Evolutionary conservation across 345 rosid genomes (phyloP).

Genomic region (Citropsis articulata): DNA sequence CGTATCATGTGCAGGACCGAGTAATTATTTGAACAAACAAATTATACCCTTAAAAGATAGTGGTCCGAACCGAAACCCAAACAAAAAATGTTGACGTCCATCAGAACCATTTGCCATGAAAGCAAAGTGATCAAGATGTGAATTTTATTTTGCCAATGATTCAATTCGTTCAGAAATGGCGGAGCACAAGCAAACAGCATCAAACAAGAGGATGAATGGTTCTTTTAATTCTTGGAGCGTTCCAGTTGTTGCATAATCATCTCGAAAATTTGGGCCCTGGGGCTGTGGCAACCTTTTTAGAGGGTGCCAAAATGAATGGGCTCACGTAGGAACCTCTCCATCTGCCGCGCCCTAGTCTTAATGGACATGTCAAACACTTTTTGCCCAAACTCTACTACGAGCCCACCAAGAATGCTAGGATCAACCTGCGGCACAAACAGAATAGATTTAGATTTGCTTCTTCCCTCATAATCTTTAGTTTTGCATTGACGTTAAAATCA

Average conservation of each 20-base stretch:
- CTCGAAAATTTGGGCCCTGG: not conserved
- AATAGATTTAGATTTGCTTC: not conserved
- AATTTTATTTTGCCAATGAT: conserved; percentile 31
- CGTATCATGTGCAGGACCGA: not conserved
- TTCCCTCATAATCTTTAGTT: not conserved
- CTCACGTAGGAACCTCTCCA: conserved; percentile 91
- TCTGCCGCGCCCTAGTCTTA: conserved; percentile 77
- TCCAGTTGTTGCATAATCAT: conserved; percentile 8
- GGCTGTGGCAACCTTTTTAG: conserved; percentile 21
- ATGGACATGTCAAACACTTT: conserved; percentile 98
- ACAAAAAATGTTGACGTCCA: not conserved
- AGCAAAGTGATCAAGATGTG: conserved; percentile 7
- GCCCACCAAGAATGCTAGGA: conserved; percentile 88
- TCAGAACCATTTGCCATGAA: too few relatives aligned
- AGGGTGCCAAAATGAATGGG: conserved; percentile 46
- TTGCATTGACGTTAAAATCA: not conserved
- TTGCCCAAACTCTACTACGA: conserved; percentile 74
- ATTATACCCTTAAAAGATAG: not conserved
- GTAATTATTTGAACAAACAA: conserved; percentile 11
- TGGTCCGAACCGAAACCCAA: conserved; percentile 1
- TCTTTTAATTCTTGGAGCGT: conserved; percentile 2
- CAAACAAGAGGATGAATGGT: conserved; percentile 10
- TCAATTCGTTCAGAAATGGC: conserved; percentile 14
- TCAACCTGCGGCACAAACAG: conserved; percentile 64
- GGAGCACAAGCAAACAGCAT: conserved; percentile 11